A percentile compares a stretch with the other conserved stretches of the same genome.
phyloP scores from a whole-genome alignment of 495 filamentous ascomycete genomes.

The Daldinia bambusicola region DNA sequence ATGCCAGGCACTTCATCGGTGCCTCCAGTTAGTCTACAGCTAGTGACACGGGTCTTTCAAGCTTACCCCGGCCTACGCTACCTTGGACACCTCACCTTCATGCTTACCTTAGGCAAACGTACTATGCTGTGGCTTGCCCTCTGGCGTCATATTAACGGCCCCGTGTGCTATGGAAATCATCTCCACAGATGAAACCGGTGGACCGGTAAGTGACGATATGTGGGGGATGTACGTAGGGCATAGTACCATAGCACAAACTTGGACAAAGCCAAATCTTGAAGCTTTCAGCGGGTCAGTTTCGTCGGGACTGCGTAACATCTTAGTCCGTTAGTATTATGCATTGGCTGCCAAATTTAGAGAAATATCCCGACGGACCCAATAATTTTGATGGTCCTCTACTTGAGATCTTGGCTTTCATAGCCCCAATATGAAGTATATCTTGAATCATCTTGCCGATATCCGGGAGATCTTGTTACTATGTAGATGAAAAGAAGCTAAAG shows the following conservation, averaged over 20 bases:
- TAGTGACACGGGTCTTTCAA: constrained; percentile 3
- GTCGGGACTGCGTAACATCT: not conserved
- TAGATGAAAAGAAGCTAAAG: not conserved
- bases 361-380: constrained; percentile 12
- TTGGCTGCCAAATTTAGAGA: constrained; percentile 5
- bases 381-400: not conserved
- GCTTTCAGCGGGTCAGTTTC: constrained; percentile 8
- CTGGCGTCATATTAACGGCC: constrained; percentile 31
- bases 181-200: constrained; percentile 14
- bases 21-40: not conserved
- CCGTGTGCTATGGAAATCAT: constrained; percentile 20
- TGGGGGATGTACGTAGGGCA: constrained; percentile 1
- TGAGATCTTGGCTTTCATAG: not conserved
- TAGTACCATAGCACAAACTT: too few relatives aligned
- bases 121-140: constrained; percentile 12
- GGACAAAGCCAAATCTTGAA: constrained; percentile 12
- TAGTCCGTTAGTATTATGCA: too few relatives aligned
- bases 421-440: constrained; percentile 18
- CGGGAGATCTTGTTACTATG: constrained; percentile 24
- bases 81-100: not conserved
- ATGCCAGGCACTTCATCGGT: not conserved
- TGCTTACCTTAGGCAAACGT: not conserved
- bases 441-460: constrained; percentile 26
- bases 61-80: not conserved
- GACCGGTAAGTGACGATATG: constrained; percentile 31